Percentiles rank a stretch among this genome's conserved stretches.
These are phyloP conservation scores for Yarrowia deformans DNA, from an alignment of 805 yeast species.

Conservation along the genomic window DNA sequence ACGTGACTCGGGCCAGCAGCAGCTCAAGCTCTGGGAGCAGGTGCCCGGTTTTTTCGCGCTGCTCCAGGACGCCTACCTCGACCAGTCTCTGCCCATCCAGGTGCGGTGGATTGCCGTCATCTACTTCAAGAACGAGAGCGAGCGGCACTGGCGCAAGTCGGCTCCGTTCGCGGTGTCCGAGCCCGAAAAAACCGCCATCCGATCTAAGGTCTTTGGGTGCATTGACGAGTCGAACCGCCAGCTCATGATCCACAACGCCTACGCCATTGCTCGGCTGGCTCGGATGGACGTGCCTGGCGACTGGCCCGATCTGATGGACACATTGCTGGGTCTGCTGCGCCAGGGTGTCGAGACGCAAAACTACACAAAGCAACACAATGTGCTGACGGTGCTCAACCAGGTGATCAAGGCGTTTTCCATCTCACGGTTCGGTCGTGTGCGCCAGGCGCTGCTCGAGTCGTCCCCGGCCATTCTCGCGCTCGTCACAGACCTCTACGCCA, in stretches of 20 bases:
- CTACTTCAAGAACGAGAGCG: conserved; percentile 86
- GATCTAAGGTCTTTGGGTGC: conserved; percentile 62
- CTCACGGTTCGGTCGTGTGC: conserved; percentile 83
- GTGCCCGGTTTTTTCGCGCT: conserved; percentile 64
- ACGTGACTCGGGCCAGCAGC: conserved; percentile 73
- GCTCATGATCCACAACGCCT: conserved; percentile 82
- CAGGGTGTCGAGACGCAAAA: conserved; percentile 57
- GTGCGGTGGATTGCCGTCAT: conserved; percentile 87
- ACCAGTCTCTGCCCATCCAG: conserved; percentile 64
- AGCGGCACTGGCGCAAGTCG: conserved; percentile 80
- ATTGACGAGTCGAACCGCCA: conserved; percentile 76
- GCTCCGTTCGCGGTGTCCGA: conserved; percentile 61
- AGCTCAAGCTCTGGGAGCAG: conserved; percentile 72
- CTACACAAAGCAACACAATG: conserved; percentile 60
- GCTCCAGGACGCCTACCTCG: conserved; percentile 67
- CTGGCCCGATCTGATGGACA: conserved; percentile 85
- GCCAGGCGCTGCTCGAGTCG: conserved; percentile 76
- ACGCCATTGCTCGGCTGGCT: conserved; percentile 77
- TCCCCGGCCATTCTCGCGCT: conserved; percentile 68
- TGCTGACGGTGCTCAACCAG: conserved; percentile 74
- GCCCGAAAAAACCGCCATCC: conserved; percentile 75
- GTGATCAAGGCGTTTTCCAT: conserved; percentile 74
- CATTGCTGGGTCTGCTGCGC: conserved; percentile 48
- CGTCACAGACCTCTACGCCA: conserved; percentile 64
- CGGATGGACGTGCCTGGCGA: conserved; percentile 85